Evolutionary conservation across 1,139 yeast genomes (phyloP).

Genomic region (Protomyces inundatus): DNA sequence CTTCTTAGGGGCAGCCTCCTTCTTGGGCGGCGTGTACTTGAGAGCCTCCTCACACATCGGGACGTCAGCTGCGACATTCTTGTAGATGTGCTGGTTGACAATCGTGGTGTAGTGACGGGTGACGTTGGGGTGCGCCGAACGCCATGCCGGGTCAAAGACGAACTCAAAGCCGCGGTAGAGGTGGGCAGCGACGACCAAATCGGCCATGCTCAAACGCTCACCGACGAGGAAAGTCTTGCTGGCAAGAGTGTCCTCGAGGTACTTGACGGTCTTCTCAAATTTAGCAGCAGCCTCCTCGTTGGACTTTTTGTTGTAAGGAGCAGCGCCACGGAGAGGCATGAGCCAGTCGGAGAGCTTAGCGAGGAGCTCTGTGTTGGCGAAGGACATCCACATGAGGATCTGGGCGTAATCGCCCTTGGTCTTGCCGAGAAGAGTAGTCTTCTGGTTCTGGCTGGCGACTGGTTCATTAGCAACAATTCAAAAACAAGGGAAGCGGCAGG

Average conservation of each 20-base stretch:
- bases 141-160: conserved; percentile 74
- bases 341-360: conserved; percentile 43
- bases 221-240: conserved; percentile 85
- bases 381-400: conserved; percentile 76
- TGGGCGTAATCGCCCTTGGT: conserved; percentile 62
- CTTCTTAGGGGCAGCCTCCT: conserved; percentile 40
- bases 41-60: conserved; percentile 38
- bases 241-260: conserved; percentile 59
- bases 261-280: conserved; percentile 40
- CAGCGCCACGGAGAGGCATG: conserved; percentile 47
- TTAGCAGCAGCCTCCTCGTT: conserved; percentile 54
- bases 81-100: conserved; percentile 52
- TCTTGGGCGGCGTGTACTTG: conserved; percentile 72
- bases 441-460: conserved; percentile 38
- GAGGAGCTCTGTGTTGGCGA: conserved; percentile 66
- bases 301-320: conserved; percentile 74
- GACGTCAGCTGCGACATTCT: conserved; percentile 41
- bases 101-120: conserved; percentile 86
- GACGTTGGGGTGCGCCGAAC: conserved; percentile 64
- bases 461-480: too few species aligned
- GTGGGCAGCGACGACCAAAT: conserved; percentile 59
- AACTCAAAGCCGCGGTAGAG: conserved; percentile 60
- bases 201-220: conserved; percentile 84
- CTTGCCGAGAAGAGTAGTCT: conserved; percentile 54
- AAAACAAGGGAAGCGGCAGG: not conserved